phyloP scores from a whole-genome alignment of 2,329 filamentous ascomycete species.

The Plenodomus lindquistii region DNA sequence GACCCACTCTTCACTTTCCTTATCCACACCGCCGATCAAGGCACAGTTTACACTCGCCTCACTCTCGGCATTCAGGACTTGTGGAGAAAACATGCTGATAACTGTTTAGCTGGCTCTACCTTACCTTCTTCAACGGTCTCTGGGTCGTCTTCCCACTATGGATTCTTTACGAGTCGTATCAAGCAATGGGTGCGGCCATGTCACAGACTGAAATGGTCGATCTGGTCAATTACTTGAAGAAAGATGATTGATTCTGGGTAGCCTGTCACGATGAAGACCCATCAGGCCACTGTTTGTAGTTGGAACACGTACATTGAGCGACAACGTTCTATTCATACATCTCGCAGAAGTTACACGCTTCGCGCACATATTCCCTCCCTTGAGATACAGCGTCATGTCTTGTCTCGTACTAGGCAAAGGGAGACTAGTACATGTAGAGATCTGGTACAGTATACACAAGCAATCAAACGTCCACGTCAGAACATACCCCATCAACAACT shows the following conservation, averaged over 20 bases:
- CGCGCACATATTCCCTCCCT: no score
- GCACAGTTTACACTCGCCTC: not conserved
- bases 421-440: no score
- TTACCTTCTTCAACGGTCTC: slow-evolving; percentile 66
- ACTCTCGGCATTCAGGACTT: not conserved
- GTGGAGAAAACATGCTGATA: slow-evolving; percentile 1
- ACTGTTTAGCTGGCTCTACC: slow-evolving; percentile 58
- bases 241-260: slow-evolving; percentile 20
- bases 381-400: no score
- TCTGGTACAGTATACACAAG: no score
- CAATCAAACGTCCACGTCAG: no score
- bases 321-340: no score
- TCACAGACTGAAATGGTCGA: slow-evolving; percentile 44
- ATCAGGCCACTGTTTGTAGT: no score
- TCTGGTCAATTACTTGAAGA: slow-evolving; percentile 44
- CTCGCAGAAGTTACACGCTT: no score
- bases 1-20: slow-evolving; percentile 18
- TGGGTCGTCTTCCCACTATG: slow-evolving; percentile 65
- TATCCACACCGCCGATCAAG: not conserved
- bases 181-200: slow-evolving; percentile 48
- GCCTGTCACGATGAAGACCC: no score
- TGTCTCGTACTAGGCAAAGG: no score
- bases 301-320: no score
- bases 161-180: slow-evolving; percentile 58
- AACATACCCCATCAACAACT: no score